Evolutionary conservation across 2,329 filamentous ascomycete species (phyloP), one percentile per base, ranked within the genome.

Genomic region (Fusarium protoensiforme): DNA sequence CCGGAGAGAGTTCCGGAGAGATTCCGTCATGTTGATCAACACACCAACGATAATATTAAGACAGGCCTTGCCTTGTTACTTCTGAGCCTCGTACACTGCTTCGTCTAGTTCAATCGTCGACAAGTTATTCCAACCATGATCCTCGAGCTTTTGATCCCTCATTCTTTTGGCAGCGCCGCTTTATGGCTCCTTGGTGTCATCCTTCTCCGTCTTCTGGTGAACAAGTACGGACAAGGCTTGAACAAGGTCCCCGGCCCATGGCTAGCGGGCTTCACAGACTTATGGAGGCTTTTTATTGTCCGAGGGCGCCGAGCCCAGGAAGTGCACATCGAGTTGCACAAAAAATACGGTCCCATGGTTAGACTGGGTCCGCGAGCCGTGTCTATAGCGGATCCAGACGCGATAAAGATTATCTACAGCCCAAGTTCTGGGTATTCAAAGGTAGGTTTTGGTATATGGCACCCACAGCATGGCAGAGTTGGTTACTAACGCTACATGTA

Each of bases 301-400:
- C 65, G 61, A 39, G 57, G 65, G 10, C 61, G 65, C 29, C 65
- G 58, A 48, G 65, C 68, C 14, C 68, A 71, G 18, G 65, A 68
- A 20, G 61, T 68, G 8, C 65, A 71, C 7, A 69, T 71, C 24
- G 22, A 67, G 35, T 14, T 71, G 24, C 69, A 69, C 24, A 51
- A 64, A 29, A 64, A 51, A 29, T 71, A 71, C 24, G 67, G 69
- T 2, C 69, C 69, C 6, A 54, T 46, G 18, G 62, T 69, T 9
- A 46, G 69, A 22, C 9, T 71, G 7, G 69, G 69, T 20, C 69
- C 69, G 10, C 38, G 39, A 63, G 59, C 58, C 5, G 53, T 67
- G 7, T 64, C 58, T 7, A 24, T 69, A 7, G 62, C 62, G 4
- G 69, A 71, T 35, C 38, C 67, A 1, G 63, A 54, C 1, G 62